A percentile compares a stretch with the other conserved stretches of the same genome.
These are phyloP conservation scores for Laburnicola sp. DNA, from an alignment of 2,329 filamentous ascomycete species.

Conservation along the genomic window DNA sequence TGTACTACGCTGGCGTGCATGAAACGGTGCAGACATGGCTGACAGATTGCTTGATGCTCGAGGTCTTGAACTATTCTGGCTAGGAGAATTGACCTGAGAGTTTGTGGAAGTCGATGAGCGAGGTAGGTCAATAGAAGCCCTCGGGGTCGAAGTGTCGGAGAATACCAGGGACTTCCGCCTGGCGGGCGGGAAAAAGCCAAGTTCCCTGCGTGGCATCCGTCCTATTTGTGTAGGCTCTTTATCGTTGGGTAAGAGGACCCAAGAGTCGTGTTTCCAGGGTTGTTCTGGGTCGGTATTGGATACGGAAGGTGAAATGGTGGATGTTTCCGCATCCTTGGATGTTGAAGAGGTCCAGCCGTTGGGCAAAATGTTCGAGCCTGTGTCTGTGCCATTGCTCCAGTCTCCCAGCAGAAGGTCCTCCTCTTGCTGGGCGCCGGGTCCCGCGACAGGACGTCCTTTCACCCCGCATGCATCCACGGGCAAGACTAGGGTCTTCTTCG, in stretches of 20 bases:
- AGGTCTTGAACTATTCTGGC: conserved; percentile 40
- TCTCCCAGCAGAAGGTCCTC: conserved; percentile 44
- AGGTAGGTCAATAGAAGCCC: conserved; percentile 64
- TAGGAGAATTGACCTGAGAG: conserved; percentile 41
- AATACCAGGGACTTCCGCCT: conserved; percentile 79
- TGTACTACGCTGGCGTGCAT: conserved; percentile 42
- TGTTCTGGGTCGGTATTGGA: conserved; percentile 60
- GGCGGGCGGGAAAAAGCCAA: conserved; percentile 90
- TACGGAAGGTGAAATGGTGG: conserved; percentile 38
- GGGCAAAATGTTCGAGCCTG: conserved; percentile 30
- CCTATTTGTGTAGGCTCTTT: conserved; percentile 79
- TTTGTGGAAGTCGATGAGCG: conserved; percentile 48
- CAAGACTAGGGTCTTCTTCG: conserved; percentile 76
- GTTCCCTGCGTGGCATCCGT: conserved; percentile 74
- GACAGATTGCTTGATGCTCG: conserved; percentile 45
- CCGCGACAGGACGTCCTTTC: conserved; percentile 66
- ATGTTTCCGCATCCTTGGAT: too few relatives aligned
- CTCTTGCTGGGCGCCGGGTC: conserved; percentile 40
- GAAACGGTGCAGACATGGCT: conserved; percentile 41
- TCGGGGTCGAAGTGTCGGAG: conserved; percentile 67
- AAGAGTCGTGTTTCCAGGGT: conserved; percentile 84
- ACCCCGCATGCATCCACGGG: conserved; percentile 88
- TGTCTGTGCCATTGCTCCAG: conserved; percentile 24
- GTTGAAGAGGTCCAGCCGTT: conserved; percentile 45
- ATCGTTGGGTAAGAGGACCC: conserved; percentile 78